phyloP scores from a whole-genome alignment of 2,329 filamentous ascomycete genomes.

The Celoporthe dispersa region DNA sequence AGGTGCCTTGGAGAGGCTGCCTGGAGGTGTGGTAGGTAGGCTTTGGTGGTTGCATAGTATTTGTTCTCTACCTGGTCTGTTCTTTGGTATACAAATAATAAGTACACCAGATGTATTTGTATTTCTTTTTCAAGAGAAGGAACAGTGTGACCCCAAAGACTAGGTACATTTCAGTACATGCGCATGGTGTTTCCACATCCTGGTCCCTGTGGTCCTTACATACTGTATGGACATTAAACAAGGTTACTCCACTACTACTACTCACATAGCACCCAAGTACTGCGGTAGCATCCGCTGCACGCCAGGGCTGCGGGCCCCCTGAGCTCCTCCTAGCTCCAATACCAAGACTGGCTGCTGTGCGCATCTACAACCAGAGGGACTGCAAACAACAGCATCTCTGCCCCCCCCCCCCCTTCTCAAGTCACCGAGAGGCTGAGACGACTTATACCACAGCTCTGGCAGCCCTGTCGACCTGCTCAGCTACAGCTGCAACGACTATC shows the following conservation, averaged over 20 bases:
- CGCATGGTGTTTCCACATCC: neutral
- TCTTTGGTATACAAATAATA: too few relatives aligned
- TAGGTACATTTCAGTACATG: neutral
- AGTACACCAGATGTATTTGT: neutral
- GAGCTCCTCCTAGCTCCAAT: constrained; percentile 5
- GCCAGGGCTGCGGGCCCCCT: constrained; percentile 4
- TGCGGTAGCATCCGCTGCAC: neutral
- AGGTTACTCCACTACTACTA: constrained; percentile 8
- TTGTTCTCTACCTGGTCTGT: too few relatives aligned
- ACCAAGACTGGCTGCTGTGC: neutral
- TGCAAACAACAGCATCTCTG: neutral
- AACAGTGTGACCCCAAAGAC: too few relatives aligned
- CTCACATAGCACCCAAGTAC: too few relatives aligned
- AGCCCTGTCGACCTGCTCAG: neutral
- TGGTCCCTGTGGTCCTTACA: neutral
- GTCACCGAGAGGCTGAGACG: too few relatives aligned
- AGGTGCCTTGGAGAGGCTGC: neutral
- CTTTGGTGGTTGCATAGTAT: too few relatives aligned
- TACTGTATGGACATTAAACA: neutral
- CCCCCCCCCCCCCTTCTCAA: too few relatives aligned
- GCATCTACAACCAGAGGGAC: too few relatives aligned
- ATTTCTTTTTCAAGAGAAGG: neutral
- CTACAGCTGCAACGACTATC: neutral
- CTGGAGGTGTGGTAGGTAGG: too few relatives aligned
- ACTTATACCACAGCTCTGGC: neutral